phyloP scores from a whole-genome alignment of 2,329 filamentous ascomycete species.

The Zymoseptoria brevis region DNA sequence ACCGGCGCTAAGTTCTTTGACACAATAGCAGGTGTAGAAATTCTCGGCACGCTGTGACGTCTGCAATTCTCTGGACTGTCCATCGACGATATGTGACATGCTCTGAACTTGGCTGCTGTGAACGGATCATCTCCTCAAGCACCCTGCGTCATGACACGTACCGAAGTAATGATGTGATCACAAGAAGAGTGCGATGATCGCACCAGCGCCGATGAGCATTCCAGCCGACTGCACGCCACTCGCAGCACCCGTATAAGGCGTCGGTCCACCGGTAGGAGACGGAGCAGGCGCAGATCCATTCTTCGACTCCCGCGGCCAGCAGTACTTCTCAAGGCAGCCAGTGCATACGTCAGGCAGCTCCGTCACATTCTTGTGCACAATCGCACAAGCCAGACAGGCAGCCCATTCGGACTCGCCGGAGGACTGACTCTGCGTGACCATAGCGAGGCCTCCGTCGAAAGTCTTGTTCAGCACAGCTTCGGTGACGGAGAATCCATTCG shows the following conservation, averaged over 20 bases:
- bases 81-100: too few relatives aligned
- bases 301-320: constrained; percentile 1
- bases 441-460: constrained; percentile 4
- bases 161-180: neutral
- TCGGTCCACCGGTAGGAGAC: neutral
- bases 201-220: neutral
- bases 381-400: constrained; percentile 8
- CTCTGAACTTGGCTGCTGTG: too few relatives aligned
- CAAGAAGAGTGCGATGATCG: neutral
- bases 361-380: constrained; percentile 8
- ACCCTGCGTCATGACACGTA: too few relatives aligned
- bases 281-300: neutral
- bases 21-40: too few relatives aligned
- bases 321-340: constrained; percentile 9
- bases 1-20: too few relatives aligned
- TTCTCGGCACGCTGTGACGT: too few relatives aligned
- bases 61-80: too few relatives aligned
- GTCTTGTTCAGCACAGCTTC: constrained; percentile 2
- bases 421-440: constrained; percentile 7
- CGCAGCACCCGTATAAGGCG: neutral
- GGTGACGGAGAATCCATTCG: neutral
- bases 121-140: too few relatives aligned
- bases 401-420: constrained; percentile 3
- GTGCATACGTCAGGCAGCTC: constrained; percentile 5
- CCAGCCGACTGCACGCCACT: neutral